Percentiles rank a stretch among this genome's conserved stretches.
Conservation (phyloP, 2,329 filamentous ascomycete genomes). For the Daldinia sp. region DNA sequence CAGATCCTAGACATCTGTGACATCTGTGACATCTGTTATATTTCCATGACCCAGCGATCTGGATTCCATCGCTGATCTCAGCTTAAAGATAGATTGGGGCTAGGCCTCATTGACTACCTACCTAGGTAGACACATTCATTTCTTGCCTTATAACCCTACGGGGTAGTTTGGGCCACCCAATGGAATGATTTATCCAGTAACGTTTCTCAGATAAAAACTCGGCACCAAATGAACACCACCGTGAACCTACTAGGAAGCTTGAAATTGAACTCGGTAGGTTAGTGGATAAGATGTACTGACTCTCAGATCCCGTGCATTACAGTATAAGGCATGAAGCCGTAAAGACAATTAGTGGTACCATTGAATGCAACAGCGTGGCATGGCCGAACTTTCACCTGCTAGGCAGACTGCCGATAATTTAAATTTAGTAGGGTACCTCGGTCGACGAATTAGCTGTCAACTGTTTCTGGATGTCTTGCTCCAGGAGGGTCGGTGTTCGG, state of each 20-base stretch:
- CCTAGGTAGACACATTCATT: neutral
- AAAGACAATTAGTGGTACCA: neutral
- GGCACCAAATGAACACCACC: neutral
- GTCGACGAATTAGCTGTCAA: constrained; percentile 13
- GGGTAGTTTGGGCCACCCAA: neutral
- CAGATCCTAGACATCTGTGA: constrained; percentile 16
- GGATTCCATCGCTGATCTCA: neutral
- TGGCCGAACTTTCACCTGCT: constrained; percentile 16
- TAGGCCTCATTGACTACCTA: neutral
- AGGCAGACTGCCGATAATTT: constrained; percentile 13
- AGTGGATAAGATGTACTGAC: neutral
- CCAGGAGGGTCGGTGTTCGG: constrained; percentile 25
- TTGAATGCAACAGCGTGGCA: constrained; percentile 16
- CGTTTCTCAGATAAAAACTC: neutral
- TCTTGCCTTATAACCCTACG: neutral
- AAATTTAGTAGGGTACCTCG: constrained; percentile 11
- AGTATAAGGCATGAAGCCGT: neutral
- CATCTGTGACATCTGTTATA: constrained; percentile 8
- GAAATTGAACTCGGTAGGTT: neutral
- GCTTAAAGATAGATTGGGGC: constrained; percentile 8
- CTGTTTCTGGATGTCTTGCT: constrained; percentile 23
- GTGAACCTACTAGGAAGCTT: neutral
- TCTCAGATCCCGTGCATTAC: neutral
- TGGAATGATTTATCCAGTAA: neutral
- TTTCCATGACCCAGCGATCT: constrained; percentile 15